A percentile compares a stretch with the other conserved stretches of the same genome.
Evolutionary conservation across 495 filamentous ascomycete species (phyloP).

Genomic region (Daldinia bambusicola): DNA sequence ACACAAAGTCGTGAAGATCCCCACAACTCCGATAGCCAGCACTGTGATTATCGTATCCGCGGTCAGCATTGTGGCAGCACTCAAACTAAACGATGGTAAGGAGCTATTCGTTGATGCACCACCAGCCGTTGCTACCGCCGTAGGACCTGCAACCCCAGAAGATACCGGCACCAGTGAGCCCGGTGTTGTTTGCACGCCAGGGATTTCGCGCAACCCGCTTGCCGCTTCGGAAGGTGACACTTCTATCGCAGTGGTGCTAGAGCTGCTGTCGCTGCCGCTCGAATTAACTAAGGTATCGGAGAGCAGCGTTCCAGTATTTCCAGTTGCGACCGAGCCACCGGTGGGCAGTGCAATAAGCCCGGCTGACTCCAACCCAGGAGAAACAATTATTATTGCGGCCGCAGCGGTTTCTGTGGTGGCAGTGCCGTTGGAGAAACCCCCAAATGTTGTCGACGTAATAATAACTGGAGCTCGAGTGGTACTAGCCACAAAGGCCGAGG

Average conservation of each 20-base stretch:
- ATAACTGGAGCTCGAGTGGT: background rate
- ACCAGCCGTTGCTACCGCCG: background rate
- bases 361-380: background rate
- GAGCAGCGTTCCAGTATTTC: slow-evolving; percentile 2
- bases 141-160: background rate
- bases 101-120: background rate
- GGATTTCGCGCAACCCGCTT: background rate
- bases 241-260: no score
- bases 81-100: background rate
- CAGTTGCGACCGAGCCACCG: slow-evolving; percentile 12
- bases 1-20: background rate
- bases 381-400: background rate
- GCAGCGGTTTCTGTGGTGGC: slow-evolving; percentile 15
- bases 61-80: background rate
- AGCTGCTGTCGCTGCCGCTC: no score
- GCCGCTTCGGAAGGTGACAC: background rate
- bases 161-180: background rate
- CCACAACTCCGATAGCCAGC: background rate
- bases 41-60: background rate
- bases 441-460: slow-evolving; percentile 15
- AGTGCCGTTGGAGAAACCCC: slow-evolving; percentile 24
- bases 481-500: slow-evolving; percentile 1
- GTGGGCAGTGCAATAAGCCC: slow-evolving; percentile 27
- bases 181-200: slow-evolving; percentile 41
- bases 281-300: background rate